Base-by-base conservation (phyloP, 768 basidiomycete genomes). In the Xerocomellus amylosporus region DNA sequence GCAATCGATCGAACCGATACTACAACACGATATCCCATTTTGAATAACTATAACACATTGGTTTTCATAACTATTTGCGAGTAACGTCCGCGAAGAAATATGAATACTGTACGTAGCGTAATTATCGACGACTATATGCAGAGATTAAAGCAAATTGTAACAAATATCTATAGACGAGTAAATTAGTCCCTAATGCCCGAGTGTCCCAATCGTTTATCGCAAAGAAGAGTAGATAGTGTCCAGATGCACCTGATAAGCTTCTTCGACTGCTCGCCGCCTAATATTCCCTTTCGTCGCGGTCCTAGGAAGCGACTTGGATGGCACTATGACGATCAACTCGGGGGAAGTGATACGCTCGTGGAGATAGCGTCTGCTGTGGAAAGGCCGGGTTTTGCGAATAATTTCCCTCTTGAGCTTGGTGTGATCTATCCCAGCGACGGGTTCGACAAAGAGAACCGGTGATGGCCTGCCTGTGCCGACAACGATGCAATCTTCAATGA, bases 241-340 rank as follows among this genome's bases (percentile, higher is more conserved):
- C 22, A 90, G 76, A 51, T 80, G 72, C 30, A 64, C 61, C 61
- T 76, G 76, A 74, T 80, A 88, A 28, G 74, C 60, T 56, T 86
- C 85, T 71, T 90, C 88, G 26, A 89, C 87, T 12, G 86, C 87
- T 59, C 77, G 80, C 42, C 88, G 80, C 48, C 88, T 83, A 58
- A 91, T 85, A 64, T 90, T 91, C 22, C 88, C 88, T 73, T 91
- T 91, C 9, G 88, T 88, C 17, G 83, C 83, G 0, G 88, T 90
- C 58, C 88, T 77, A 34, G 88, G 88, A 44, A 91, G 78, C 1
- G 85, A 80, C n/a, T 79, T 77, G 41, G 74, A 73, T 26, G 81
- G 76, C n/a, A 89, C 87, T 43, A 90, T 73, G 54, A 90, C 70
- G 53, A 90, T 78, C 77, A 87, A 80, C 44, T 84, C 77, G 5